These are phyloP conservation scores for Coffea humblotiana DNA, from an alignment of 305 asterid genomes.

Conservation along the genomic window DNA sequence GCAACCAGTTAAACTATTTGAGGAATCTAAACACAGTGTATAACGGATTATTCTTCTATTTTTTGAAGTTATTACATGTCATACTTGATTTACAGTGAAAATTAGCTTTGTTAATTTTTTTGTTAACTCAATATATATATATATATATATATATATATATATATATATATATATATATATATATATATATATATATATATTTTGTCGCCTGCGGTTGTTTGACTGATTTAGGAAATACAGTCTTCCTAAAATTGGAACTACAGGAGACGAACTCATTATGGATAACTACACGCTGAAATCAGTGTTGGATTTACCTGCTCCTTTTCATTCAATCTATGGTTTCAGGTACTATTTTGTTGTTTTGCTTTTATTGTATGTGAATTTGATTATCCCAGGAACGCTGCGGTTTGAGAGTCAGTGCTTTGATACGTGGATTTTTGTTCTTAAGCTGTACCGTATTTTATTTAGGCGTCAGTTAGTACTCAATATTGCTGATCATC, in stretches of 20 bases:
- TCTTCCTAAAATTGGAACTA: slow-evolving; percentile 12
- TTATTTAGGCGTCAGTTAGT: neutral
- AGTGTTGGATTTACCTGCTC: slow-evolving; percentile 73
- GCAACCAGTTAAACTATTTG: neutral
- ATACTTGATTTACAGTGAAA: neutral
- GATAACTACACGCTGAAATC: slow-evolving; percentile 68
- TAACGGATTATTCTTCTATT: neutral
- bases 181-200: no score
- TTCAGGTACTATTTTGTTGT: slow-evolving; percentile 64
- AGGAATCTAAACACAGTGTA: neutral
- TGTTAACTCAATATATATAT: neutral
- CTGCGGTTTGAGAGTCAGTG: neutral
- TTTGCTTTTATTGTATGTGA: slow-evolving; percentile 5
- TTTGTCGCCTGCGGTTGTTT: neutral
- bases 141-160: no score
- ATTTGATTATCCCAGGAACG: neutral
- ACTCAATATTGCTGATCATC: neutral
- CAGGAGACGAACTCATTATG: slow-evolving; percentile 34
- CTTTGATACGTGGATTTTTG: neutral
- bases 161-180: neutral
- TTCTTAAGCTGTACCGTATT: slow-evolving; percentile 8
- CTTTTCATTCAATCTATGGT: slow-evolving; percentile 62
- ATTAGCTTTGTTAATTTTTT: neutral
- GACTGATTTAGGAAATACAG: neutral
- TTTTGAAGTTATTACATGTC: neutral